Evolutionary conservation across 495 filamentous ascomycete genomes (phyloP).

Genomic region (Xylaria nigripes): DNA sequence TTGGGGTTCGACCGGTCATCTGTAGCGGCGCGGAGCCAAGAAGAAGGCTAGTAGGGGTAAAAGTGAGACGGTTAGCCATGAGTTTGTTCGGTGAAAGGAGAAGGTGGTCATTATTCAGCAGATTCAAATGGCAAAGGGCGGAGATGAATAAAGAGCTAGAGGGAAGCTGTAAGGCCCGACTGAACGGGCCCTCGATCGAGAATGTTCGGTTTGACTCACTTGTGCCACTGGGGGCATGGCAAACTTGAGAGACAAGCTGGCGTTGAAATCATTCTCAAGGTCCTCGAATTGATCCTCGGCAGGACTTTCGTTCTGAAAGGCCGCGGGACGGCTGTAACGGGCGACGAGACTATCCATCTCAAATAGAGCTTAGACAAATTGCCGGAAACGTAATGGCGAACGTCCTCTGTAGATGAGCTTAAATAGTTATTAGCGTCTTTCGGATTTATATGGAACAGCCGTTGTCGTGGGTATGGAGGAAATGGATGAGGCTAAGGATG

Average conservation of each 20-base stretch:
- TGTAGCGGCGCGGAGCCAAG: constrained; percentile 93
- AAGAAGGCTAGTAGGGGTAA: constrained; percentile 50
- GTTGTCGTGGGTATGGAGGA: not conserved
- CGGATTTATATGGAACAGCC: not conserved
- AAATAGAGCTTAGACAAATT: not conserved
- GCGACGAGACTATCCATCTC: constrained; percentile 88
- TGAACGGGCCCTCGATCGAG: not conserved
- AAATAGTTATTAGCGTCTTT: not conserved
- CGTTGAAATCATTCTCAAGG: constrained; percentile 54
- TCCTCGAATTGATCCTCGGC: constrained; percentile 61
- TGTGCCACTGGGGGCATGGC: constrained; percentile 88
- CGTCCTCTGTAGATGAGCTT: not conserved
- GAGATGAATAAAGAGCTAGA: not conserved
- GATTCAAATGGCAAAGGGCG: not conserved
- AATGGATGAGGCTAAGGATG: constrained; percentile 7
- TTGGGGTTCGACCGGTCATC: constrained; percentile 94
- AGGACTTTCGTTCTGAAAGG: constrained; percentile 61
- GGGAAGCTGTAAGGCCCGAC: not conserved
- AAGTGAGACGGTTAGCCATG: not conserved
- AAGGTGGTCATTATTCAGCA: not conserved
- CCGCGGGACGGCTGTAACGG: constrained; percentile 66
- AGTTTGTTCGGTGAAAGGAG: not conserved
- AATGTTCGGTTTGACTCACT: constrained; percentile 43
- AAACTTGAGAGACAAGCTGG: constrained; percentile 76
- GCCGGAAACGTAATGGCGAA: not conserved